Evolutionary conservation across 805 yeast species (phyloP).

Genomic region (Candida insectorum): DNA sequence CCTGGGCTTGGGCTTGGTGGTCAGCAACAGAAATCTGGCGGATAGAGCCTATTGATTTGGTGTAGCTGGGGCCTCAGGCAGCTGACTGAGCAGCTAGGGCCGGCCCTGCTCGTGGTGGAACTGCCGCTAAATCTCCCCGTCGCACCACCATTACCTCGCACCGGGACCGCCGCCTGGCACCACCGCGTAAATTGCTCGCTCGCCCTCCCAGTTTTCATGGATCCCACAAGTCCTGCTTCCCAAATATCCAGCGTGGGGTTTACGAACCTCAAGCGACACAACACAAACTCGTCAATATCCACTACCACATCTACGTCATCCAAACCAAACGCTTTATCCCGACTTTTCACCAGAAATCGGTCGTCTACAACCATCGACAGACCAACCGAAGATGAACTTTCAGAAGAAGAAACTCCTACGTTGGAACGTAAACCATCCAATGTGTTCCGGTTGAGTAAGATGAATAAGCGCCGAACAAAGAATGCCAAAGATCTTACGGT

Average conservation of each 20-base stretch:
- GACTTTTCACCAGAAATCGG: constrained; percentile 28
- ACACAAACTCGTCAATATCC: constrained; percentile 24
- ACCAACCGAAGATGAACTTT: neutral
- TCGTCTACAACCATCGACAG: constrained; percentile 17
- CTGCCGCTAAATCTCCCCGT: too few relatives aligned
- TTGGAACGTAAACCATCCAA: constrained; percentile 10
- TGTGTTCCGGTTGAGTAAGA: constrained; percentile 10
- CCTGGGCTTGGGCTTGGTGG: too few relatives aligned
- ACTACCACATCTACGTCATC: constrained; percentile 20
- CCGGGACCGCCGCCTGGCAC: too few relatives aligned
- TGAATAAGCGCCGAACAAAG: constrained; percentile 8
- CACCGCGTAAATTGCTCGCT: too few relatives aligned
- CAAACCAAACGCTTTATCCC: constrained; percentile 25
- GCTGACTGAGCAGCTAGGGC: too few relatives aligned
- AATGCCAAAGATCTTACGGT: constrained; percentile 23
- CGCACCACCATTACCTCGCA: too few relatives aligned
- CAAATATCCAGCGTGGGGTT: constrained; percentile 27
- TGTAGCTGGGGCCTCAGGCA: too few relatives aligned
- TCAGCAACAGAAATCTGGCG: too few relatives aligned
- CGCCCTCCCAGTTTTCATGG: too few relatives aligned
- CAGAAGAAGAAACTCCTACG: constrained; percentile 7
- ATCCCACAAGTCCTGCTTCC: constrained; percentile 1
- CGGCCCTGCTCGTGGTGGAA: too few relatives aligned
- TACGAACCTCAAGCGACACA: constrained; percentile 27
- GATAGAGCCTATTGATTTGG: too few relatives aligned